Conservation (phyloP, 768 basidiomycete species). For the Fomitopsis pulvina region DNA sequence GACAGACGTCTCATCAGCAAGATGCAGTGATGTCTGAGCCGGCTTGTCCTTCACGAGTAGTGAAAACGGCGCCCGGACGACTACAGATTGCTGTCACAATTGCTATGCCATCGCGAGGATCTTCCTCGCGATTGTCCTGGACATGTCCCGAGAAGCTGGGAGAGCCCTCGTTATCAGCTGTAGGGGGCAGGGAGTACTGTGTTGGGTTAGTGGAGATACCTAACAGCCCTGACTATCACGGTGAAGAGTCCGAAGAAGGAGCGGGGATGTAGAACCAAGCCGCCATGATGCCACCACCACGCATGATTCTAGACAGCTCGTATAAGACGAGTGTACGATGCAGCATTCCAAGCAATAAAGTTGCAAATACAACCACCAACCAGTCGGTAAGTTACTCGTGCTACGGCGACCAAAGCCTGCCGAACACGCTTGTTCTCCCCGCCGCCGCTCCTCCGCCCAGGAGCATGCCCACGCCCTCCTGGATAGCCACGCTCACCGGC, state of each 20-base stretch:
- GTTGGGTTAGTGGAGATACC: conserved; percentile 10
- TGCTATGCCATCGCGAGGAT: conserved; percentile 8
- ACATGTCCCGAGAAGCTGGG: background rate
- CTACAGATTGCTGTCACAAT: conserved; percentile 13
- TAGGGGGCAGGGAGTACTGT: conserved; percentile 8
- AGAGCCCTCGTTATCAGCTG: background rate
- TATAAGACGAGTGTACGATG: too few relatives aligned
- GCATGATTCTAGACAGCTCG: too few relatives aligned
- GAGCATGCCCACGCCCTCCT: conserved; percentile 64
- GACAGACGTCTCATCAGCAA: background rate
- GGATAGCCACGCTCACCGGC: conserved; percentile 68
- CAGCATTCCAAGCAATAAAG: too few relatives aligned
- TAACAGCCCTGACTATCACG: background rate
- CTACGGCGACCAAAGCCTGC: conserved; percentile 48
- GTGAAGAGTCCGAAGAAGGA: background rate
- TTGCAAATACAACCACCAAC: too few relatives aligned
- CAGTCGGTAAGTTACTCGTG: too few relatives aligned
- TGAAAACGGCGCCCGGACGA: background rate
- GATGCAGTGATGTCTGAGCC: too few relatives aligned
- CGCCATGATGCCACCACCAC: too few relatives aligned
- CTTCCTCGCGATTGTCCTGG: background rate
- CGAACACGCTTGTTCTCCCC: conserved; percentile 48
- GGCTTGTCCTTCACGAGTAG: too few relatives aligned
- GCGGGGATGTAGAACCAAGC: background rate
- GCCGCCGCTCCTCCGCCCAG: conserved; percentile 29